These are phyloP conservation scores for Podaxis carcinomalis DNA, from an alignment of 768 basidiomycete species.

Conservation along the genomic window DNA sequence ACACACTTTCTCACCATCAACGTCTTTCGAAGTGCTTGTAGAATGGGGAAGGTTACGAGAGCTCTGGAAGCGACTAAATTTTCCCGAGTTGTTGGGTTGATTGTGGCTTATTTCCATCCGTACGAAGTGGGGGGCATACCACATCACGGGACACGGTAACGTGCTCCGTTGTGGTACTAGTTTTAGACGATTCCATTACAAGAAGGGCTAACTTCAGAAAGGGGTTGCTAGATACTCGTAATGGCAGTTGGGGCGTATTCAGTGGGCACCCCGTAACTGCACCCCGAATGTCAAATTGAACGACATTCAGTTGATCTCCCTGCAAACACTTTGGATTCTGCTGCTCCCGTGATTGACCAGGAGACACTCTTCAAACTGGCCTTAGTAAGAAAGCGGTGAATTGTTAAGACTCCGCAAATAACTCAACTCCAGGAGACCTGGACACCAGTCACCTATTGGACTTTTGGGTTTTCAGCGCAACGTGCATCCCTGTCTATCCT, in stretches of 20 bases:
- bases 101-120: not conserved
- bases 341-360: not conserved
- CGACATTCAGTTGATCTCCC: not conserved
- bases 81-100: not conserved
- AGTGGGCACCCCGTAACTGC: not conserved
- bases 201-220: not conserved
- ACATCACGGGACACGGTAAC: not conserved
- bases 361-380: not conserved
- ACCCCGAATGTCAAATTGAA: not conserved
- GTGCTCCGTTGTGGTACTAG: not conserved
- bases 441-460: not conserved
- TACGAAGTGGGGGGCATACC: not conserved
- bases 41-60: not conserved
- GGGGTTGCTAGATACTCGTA: not conserved
- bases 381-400: not conserved
- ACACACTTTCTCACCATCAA: constrained; percentile 8
- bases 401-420: constrained; percentile 1
- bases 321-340: not conserved
- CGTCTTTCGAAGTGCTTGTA: not conserved
- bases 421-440: not conserved
- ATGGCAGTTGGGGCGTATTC: too few species aligned
- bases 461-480: not conserved
- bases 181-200: not conserved
- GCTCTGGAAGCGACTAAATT: not conserved
- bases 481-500: not conserved